Evolutionary conservation across 345 rosid species (phyloP).

Genomic region (Citrus medica): DNA sequence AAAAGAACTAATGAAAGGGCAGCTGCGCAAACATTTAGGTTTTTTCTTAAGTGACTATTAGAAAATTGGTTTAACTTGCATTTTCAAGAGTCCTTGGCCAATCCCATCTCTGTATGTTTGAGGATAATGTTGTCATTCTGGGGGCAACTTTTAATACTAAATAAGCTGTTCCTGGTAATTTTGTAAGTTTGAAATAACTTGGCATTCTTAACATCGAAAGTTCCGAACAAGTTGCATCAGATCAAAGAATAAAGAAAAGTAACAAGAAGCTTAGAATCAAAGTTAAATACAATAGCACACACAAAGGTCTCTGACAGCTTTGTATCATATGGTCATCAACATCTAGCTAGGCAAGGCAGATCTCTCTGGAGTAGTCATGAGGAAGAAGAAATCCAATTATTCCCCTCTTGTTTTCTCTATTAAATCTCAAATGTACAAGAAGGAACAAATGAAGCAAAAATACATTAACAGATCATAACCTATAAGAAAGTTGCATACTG

Average conservation of each 20-base stretch:
- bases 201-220: slow-evolving; percentile 8
- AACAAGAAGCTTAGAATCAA: slow-evolving; percentile 41
- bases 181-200: not conserved
- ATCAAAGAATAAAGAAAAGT: slow-evolving; percentile 29
- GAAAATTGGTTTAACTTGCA: not conserved
- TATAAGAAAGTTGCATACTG: not conserved
- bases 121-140: not conserved
- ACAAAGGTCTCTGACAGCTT: slow-evolving; percentile 13
- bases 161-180: not conserved
- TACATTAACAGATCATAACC: not conserved
- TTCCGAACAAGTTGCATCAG: slow-evolving; percentile 9
- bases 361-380: slow-evolving; percentile 18
- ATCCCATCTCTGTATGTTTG: not conserved
- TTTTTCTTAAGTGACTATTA: not conserved
- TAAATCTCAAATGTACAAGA: slow-evolving; percentile 9
- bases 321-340: not conserved
- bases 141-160: not conserved
- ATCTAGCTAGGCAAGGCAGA: slow-evolving; percentile 13
- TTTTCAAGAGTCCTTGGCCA: not conserved
- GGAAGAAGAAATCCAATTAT: slow-evolving; percentile 39
- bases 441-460: not conserved
- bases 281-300: slow-evolving; percentile 22
- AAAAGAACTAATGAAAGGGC: not conserved
- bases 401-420: slow-evolving; percentile 26
- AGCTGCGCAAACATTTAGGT: not conserved